Evolutionary conservation across 1,139 yeast genomes (phyloP).

Genomic region (Lodderomyces beijingensis): DNA sequence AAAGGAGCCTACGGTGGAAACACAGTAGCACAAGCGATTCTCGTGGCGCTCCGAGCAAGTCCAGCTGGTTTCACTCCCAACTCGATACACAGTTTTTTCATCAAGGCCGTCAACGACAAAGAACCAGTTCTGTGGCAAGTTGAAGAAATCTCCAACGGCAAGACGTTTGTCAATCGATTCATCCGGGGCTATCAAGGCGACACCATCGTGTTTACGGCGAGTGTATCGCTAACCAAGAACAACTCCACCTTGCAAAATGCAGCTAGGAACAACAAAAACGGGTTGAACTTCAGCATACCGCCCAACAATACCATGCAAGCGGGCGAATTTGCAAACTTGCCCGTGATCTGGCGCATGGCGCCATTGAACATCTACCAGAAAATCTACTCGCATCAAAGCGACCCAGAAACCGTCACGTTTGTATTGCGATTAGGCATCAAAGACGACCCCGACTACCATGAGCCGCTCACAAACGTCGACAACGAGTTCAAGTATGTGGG

Average conservation of each 20-base stretch:
- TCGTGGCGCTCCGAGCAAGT: slow-evolving; percentile 31
- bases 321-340: background rate
- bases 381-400: slow-evolving; percentile 5
- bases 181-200: slow-evolving; percentile 27
- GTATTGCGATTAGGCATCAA: slow-evolving; percentile 39
- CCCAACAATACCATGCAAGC: slow-evolving; percentile 1
- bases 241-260: slow-evolving; percentile 17
- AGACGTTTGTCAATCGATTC: slow-evolving; percentile 30
- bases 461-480: slow-evolving; percentile 10
- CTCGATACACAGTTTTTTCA: slow-evolving; percentile 39
- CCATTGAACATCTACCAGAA: slow-evolving; percentile 5
- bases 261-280: background rate
- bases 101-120: slow-evolving; percentile 33
- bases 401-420: slow-evolving; percentile 19
- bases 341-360: background rate
- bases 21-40: slow-evolving; percentile 37
- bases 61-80: slow-evolving; percentile 36
- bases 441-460: slow-evolving; percentile 13
- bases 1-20: slow-evolving; percentile 44
- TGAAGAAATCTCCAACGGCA: slow-evolving; percentile 29
- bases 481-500: slow-evolving; percentile 50
- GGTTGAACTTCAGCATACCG: slow-evolving; percentile 2
- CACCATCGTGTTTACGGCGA: slow-evolving; percentile 28
- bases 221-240: slow-evolving; percentile 30
- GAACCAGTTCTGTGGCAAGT: slow-evolving; percentile 27